phyloP scores from a whole-genome alignment of 768 basidiomycete species.

The Tephrocybe sp. region DNA sequence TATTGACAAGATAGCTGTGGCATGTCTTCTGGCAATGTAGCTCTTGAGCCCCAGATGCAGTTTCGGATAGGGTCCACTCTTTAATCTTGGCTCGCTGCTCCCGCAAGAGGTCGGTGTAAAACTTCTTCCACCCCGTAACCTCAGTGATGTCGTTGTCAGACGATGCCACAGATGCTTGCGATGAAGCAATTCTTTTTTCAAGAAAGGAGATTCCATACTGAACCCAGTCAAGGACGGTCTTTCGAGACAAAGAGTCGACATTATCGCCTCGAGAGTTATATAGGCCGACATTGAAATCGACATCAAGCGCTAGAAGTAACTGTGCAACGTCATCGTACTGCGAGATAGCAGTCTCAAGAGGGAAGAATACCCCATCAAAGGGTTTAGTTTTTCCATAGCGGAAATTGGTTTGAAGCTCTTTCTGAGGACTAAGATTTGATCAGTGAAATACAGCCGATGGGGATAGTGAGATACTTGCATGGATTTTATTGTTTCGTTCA shows the following conservation, averaged over 20 bases:
- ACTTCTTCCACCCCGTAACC: slow-evolving; percentile 4
- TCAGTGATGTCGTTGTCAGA: background rate
- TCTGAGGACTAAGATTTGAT: slow-evolving; percentile 12
- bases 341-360: slow-evolving; percentile 36
- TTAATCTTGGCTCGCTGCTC: background rate
- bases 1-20: slow-evolving; percentile 32
- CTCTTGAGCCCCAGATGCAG: too few relatives aligned
- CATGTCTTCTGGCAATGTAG: background rate
- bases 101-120: background rate
- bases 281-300: slow-evolving; percentile 31
- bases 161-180: background rate
- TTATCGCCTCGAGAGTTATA: slow-evolving; percentile 21
- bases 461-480: slow-evolving; percentile 23
- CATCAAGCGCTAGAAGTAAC: slow-evolving; percentile 37
- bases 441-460: background rate
- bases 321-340: slow-evolving; percentile 35
- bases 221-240: slow-evolving; percentile 39
- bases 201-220: slow-evolving; percentile 26
- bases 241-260: slow-evolving; percentile 15
- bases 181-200: slow-evolving; percentile 19
- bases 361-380: slow-evolving; percentile 26
- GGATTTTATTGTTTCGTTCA: slow-evolving; percentile 31
- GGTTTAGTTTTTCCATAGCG: slow-evolving; percentile 24
- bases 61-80: too few relatives aligned
- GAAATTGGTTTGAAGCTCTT: slow-evolving; percentile 16